These are phyloP conservation scores for Musa balbisiana DNA, from an alignment of 202 grass and related monocot genomes.

Conservation along the genomic window DNA sequence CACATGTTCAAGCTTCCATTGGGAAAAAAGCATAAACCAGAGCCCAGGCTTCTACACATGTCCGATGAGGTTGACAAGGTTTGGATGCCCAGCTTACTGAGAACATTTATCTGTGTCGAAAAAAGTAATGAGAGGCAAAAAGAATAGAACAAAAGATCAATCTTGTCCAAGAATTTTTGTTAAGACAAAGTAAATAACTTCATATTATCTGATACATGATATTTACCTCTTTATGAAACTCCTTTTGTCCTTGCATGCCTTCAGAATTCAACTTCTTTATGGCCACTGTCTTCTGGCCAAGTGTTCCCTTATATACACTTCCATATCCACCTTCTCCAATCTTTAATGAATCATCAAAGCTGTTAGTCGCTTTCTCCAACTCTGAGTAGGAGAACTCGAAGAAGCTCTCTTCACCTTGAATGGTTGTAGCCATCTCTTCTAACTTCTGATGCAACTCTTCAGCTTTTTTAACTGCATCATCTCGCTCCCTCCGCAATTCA, in stretches of 20 bases:
- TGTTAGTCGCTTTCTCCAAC: constrained; percentile 42
- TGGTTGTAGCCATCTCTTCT: constrained; percentile 6
- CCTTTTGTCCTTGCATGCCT: constrained; percentile 8
- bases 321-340: constrained; percentile 60
- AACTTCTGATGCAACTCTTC: constrained; percentile 28
- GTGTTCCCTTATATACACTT: constrained; percentile 58
- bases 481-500: constrained; percentile 32
- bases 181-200: not conserved
- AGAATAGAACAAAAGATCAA: not conserved
- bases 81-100: constrained; percentile 12
- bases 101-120: not conserved
- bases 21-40: constrained; percentile 9
- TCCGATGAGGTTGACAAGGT: constrained; percentile 16
- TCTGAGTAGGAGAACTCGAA: constrained; percentile 42
- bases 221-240: constrained; percentile 14
- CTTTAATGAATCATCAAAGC: constrained; percentile 38
- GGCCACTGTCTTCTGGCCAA: constrained; percentile 13
- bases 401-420: constrained; percentile 18
- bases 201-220: not conserved
- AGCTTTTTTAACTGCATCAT: constrained; percentile 33
- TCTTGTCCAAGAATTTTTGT: not conserved
- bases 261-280: constrained; percentile 9
- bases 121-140: not conserved
- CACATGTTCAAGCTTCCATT: constrained; percentile 10
- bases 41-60: constrained; percentile 11